Conservation (phyloP, 345 rosid genomes). For the Schrenkiella parvula region DNA sequence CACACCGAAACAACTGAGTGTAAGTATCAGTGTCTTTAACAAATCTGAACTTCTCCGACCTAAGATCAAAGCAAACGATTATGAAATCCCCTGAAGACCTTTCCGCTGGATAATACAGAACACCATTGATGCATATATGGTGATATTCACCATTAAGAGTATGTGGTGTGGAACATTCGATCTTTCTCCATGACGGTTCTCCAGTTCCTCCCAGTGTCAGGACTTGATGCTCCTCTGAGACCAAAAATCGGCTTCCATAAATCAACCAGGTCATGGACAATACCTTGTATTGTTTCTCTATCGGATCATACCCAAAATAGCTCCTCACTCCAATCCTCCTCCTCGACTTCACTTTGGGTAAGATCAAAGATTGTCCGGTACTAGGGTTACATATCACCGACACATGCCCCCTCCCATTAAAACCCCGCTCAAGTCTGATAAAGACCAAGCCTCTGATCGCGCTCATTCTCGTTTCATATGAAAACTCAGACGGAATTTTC, state of each 20-base stretch:
- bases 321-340: not conserved
- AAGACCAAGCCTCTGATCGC: not conserved
- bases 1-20: not conserved
- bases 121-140: not conserved
- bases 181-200: not conserved
- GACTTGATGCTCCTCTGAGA: not conserved
- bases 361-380: not conserved
- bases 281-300: not conserved
- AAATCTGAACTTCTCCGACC: not conserved
- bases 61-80: not conserved
- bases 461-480: rapidly evolving
- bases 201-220: not conserved
- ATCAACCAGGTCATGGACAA: not conserved
- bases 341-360: not conserved
- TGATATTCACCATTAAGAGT: rapidly evolving
- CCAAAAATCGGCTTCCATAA: not conserved
- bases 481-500: not conserved
- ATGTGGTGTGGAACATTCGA: not conserved
- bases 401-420: not conserved
- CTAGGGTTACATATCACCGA: not conserved
- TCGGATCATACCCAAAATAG: not conserved
- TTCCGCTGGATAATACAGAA: not conserved
- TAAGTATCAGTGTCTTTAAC: not conserved
- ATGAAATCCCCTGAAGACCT: not conserved
- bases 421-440: not conserved